Base-by-base conservation (phyloP, 495 filamentous ascomycete species). In the Aspergillus asperescens region DNA sequence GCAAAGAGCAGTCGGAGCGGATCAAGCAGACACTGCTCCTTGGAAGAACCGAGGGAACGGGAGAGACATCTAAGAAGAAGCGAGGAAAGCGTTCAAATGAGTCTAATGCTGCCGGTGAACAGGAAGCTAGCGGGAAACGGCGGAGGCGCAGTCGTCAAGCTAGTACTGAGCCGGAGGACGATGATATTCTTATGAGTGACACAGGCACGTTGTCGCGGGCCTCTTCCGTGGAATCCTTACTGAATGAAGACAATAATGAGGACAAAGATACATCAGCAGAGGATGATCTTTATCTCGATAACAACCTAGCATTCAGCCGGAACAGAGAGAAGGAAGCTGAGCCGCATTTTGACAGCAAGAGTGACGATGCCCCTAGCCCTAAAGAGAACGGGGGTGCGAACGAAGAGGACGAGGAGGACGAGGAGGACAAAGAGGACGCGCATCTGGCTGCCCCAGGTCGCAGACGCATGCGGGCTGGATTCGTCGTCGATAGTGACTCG, bases 401-500 rank as follows among this genome's bases (percentile, higher is more conserved):
- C 10, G 53, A 57, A 39, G 59, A 65, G 4, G 52, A 61, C n/a
- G 64, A 70, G 1, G 72, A 77, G 44, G 70, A 76, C 44, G 54
- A 57, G 38, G 59, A 65, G 4, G 52, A 61, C n/a, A 63, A 70
- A 1, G 72, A 77, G 44, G 70, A 76, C 44, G 54, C 38, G 0
- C 65, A 66, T 16, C 54, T 71, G 10, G 58, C 59, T 18, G 50
- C 55, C 16, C 50, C 64, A 10, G 51, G 58, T 54, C 66, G 68
- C 40, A 59, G 73, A 46, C 69, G 76, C 5, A 66, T 67, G 37
- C 67, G 73, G 29, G 72, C 69, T 19, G 71, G 74, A 1, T 75
- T 80, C 54, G 68, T 77, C 27, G 66, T 76, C 50, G 77, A 80
- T 22, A 77, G 74, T 58, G 77, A 80, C 48, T 77, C 76, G 6